These are phyloP conservation scores for Malassezia brasiliensis DNA, from an alignment of 1,284 basidiomycete genomes.

Conservation along the genomic window DNA sequence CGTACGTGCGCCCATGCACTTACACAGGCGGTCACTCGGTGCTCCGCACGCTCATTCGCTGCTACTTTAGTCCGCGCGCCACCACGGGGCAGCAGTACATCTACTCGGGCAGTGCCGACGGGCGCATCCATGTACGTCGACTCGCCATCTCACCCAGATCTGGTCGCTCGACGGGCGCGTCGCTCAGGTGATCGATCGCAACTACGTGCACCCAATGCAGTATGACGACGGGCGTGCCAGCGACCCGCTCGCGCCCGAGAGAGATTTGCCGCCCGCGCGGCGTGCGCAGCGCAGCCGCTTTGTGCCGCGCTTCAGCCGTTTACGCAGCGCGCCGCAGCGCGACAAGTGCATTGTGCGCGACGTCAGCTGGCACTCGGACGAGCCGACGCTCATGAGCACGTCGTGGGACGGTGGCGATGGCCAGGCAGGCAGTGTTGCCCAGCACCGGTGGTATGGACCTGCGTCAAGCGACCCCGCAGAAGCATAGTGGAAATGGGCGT, in stretches of 20 bases:
- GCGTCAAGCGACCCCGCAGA: neutral
- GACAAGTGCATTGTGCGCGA: slow-evolving; percentile 60
- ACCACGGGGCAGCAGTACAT: slow-evolving; percentile 88
- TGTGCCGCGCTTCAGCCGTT: neutral
- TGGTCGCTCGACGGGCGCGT: slow-evolving; percentile 85
- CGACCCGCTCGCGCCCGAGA: slow-evolving; percentile 26
- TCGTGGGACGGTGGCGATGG: slow-evolving; percentile 62
- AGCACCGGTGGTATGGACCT: slow-evolving; percentile 2
- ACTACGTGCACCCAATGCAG: slow-evolving; percentile 61
- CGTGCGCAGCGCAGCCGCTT: neutral
- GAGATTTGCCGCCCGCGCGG: neutral
- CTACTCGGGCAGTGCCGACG: slow-evolving; percentile 81
- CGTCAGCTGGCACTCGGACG: slow-evolving; percentile 79
- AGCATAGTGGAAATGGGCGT: too few species aligned
- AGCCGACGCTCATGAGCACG: slow-evolving; percentile 81
- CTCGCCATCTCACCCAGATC: slow-evolving; percentile 56
- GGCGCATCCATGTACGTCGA: slow-evolving; percentile 40
- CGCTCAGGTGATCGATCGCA: slow-evolving; percentile 73
- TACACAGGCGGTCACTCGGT: slow-evolving; percentile 64
- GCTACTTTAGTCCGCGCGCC: slow-evolving; percentile 83
- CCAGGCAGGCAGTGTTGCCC: slow-evolving; percentile 27
- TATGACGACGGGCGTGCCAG: slow-evolving; percentile 27
- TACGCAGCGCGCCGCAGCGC: neutral
- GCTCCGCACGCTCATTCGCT: slow-evolving; percentile 83
- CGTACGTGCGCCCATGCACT: slow-evolving; percentile 34